Conservation (phyloP, 768 basidiomycete genomes). For the Tremella mesenterica region DNA sequence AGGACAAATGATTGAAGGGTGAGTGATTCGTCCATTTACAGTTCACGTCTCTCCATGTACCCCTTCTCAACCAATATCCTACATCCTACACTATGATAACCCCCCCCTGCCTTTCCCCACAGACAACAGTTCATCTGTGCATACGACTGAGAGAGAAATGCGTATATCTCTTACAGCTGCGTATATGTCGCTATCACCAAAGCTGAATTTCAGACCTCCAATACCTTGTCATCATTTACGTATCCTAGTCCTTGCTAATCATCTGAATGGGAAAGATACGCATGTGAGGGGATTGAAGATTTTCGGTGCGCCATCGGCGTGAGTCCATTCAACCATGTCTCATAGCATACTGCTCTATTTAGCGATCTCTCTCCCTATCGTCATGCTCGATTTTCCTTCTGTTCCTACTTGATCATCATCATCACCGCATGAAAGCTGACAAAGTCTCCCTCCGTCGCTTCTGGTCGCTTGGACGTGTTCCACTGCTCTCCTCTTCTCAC, state of each 20-base stretch:
- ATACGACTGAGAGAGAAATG: too few relatives aligned
- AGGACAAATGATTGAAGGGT: conserved; percentile 72
- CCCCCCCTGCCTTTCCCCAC: too few relatives aligned
- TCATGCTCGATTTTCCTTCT: background rate
- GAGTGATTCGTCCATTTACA: conserved; percentile 37
- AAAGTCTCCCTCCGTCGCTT: background rate
- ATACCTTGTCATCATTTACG: conserved; percentile 84
- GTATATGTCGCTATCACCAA: too few relatives aligned
- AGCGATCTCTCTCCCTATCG: background rate
- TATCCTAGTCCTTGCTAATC: conserved; percentile 80
- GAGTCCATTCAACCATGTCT: background rate
- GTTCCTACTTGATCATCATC: too few relatives aligned
- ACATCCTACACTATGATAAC: too few relatives aligned
- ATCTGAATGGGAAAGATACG: conserved; percentile 98
- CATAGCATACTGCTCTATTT: background rate
- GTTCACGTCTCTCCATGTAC: too few relatives aligned
- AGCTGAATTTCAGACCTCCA: conserved; percentile 56
- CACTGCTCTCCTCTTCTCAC: too few relatives aligned
- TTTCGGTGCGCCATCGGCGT: conserved; percentile 55
- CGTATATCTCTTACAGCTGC: too few relatives aligned
- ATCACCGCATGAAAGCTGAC: too few relatives aligned
- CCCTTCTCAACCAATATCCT: too few relatives aligned
- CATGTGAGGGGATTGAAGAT: conserved; percentile 85
- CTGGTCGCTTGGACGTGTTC: too few relatives aligned
- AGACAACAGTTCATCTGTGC: too few relatives aligned